phyloP scores from a whole-genome alignment of 805 yeast genomes.

The Wickerhamomyces kurtzmanii region DNA sequence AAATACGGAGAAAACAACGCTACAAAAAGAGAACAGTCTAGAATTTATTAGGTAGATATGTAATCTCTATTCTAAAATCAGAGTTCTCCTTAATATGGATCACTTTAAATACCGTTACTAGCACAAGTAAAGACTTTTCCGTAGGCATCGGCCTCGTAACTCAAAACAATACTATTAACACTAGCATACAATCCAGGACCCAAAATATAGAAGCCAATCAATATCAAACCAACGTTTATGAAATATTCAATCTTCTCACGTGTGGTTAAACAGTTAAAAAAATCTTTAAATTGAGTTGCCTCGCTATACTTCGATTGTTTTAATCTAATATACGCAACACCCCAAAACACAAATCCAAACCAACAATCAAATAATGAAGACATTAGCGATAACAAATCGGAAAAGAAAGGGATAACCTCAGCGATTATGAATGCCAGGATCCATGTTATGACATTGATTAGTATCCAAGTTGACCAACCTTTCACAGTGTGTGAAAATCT shows the following conservation, averaged over 20 bases:
- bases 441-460: conserved; percentile 35
- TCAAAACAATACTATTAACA: conserved; percentile 41
- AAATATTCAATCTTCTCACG: conserved; percentile 26
- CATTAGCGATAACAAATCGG: conserved; percentile 47
- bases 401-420: conserved; percentile 56
- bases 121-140: conserved; percentile 45
- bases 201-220: conserved; percentile 40
- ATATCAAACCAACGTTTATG: conserved; percentile 27
- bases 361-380: conserved; percentile 55
- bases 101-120: conserved; percentile 25
- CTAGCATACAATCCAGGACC: conserved; percentile 55
- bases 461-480: conserved; percentile 47
- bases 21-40: too few species aligned
- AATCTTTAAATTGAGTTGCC: conserved; percentile 17
- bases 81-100: too few species aligned
- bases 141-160: conserved; percentile 36
- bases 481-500: conserved; percentile 33
- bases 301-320: conserved; percentile 23
- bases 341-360: conserved; percentile 60
- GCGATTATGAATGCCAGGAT: conserved; percentile 46
- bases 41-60: too few species aligned
- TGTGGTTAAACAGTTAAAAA: conserved; percentile 19
- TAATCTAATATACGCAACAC: conserved; percentile 42
- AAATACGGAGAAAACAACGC: too few species aligned
- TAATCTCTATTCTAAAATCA: too few species aligned